Conservation (phyloP, 2,329 filamentous ascomycete genomes). For the Calonectria hongkongensis region DNA sequence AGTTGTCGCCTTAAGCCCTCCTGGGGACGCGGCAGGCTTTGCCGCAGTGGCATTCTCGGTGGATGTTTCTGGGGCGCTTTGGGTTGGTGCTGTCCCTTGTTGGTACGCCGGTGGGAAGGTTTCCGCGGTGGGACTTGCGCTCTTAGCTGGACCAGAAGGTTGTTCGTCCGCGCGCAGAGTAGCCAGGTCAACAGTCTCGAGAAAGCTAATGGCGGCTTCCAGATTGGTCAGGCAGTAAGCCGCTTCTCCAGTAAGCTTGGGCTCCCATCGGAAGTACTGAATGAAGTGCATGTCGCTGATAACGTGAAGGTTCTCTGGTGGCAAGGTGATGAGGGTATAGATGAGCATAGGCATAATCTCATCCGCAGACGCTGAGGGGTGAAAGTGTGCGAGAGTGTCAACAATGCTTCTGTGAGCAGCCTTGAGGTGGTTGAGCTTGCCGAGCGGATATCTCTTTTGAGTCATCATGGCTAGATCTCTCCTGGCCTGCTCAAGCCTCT, state of each 20-base stretch:
- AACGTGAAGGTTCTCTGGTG: conserved; percentile 88
- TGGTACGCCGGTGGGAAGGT: conserved; percentile 76
- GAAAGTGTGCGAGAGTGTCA: conserved; percentile 83
- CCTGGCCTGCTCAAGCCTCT: conserved; percentile 82
- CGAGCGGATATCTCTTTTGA: conserved; percentile 89
- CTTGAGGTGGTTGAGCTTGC: conserved; percentile 92
- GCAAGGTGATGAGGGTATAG: conserved; percentile 93
- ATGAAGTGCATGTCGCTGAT: conserved; percentile 98
- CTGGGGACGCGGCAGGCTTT: conserved; percentile 62
- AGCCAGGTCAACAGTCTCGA: conserved; percentile 95
- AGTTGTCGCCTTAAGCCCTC: conserved; percentile 66
- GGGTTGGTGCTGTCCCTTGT: conserved; percentile 63
- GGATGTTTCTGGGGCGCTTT: conserved; percentile 58
- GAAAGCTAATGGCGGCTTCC: conserved; percentile 94
- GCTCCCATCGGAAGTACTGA: conserved; percentile 90
- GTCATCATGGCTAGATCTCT: conserved; percentile 86
- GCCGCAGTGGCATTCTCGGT: conserved; percentile 58
- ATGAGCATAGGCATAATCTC: conserved; percentile 98
- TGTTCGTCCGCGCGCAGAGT: conserved; percentile 88
- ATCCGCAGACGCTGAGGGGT: conserved; percentile 91
- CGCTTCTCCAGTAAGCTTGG: conserved; percentile 92
- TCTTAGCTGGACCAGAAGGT: conserved; percentile 79
- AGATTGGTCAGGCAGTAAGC: conserved; percentile 98
- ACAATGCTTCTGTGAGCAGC: conserved; percentile 95
- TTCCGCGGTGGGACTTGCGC: conserved; percentile 68